Evolutionary conservation across 2,329 filamentous ascomycete species (phyloP).

Genomic region (Pseudocercospora cruenta): DNA sequence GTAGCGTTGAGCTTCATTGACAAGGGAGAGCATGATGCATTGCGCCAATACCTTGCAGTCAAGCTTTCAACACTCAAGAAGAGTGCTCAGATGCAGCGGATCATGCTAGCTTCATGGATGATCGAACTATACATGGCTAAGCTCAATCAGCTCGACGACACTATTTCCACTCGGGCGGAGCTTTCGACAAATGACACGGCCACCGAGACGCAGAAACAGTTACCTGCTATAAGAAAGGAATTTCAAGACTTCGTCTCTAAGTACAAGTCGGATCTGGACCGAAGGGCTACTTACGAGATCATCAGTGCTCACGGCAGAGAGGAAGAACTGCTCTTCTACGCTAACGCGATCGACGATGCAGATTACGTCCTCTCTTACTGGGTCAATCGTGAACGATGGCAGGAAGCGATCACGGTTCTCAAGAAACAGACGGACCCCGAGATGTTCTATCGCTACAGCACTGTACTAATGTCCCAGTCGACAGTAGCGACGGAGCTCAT

Average conservation of each 20-base stretch:
- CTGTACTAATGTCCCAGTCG: conserved; percentile 85
- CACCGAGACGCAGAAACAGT: conserved; percentile 68
- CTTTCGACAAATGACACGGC: conserved; percentile 64
- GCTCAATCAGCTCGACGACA: conserved; percentile 91
- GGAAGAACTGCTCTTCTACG: conserved; percentile 88
- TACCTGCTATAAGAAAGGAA: conserved; percentile 72
- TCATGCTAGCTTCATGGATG: conserved; percentile 94
- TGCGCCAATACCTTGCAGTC: conserved; percentile 84
- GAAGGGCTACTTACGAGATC: conserved; percentile 91
- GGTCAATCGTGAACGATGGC: conserved; percentile 93
- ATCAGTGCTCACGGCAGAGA: conserved; percentile 95
- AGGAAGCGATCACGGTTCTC: conserved; percentile 80
- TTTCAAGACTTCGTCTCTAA: conserved; percentile 86
- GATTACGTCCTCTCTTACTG: conserved; percentile 96
- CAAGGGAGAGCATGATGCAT: conserved; percentile 82
- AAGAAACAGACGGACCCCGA: conserved; percentile 92
- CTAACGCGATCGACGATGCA: conserved; percentile 84
- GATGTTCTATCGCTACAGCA: conserved; percentile 95
- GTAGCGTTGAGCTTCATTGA: conserved; percentile 91
- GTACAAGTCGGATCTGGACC: conserved; percentile 85
- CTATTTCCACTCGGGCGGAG: conserved; percentile 86
- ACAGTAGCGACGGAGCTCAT: conserved; percentile 75
- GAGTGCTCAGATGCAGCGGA: conserved; percentile 83
- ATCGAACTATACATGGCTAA: conserved; percentile 97
- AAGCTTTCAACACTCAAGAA: conserved; percentile 84